Base-by-base conservation (phyloP, 2,329 filamentous ascomycete genomes). In the Phaeosphaeria sp. region DNA sequence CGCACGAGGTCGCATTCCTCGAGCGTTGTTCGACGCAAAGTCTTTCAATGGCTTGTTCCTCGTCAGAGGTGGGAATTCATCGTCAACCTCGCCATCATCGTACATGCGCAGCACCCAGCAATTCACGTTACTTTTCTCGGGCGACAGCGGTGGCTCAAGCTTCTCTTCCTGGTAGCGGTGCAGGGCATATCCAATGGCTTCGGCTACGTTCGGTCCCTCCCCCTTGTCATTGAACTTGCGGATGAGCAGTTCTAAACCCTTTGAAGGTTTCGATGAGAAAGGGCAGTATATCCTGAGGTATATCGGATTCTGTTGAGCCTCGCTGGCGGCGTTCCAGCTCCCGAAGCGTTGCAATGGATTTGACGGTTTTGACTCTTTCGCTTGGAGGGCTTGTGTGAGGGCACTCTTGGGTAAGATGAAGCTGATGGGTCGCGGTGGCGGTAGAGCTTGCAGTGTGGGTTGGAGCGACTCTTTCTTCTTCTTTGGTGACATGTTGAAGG, bases 21-120 rank as follows among this genome's bases (percentile, higher is more conserved):
- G 84, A 71, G 92, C 93, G 72, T 94, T 93, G 60, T 90, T 91
- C 6, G 85, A 88, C 0, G 91, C 92, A 67, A 94, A 95, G 20
- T 91, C 88, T 6, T 86, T 86, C n/a, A 95, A 82, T 2, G 88
- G 85, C 67, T 90, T 90, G 21, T 86, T 91, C 36, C 91, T 84
- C 56, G 91, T 89, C 42, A 95, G 82, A 0, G 91, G 88, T 30
- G 91, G 91, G 63, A 95, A 95, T 70, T 95, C 92, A 63, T 92
- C 90, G 65, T 96, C 91, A 1, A 94, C 88, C 70, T 95, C 91
- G 49, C 90, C 92, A 55, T 91, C 91, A 71, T 95, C 87, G 8
- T 93, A 91, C 87, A 96, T 93, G 42, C 91, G 86, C 55, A 96
- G 79, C 22, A 88, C 91, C 90, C 91, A 95, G 81, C 88, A 88